These are phyloP conservation scores for Diaporthe velutina DNA, from an alignment of 2,329 filamentous ascomycete species.

Conservation along the genomic window DNA sequence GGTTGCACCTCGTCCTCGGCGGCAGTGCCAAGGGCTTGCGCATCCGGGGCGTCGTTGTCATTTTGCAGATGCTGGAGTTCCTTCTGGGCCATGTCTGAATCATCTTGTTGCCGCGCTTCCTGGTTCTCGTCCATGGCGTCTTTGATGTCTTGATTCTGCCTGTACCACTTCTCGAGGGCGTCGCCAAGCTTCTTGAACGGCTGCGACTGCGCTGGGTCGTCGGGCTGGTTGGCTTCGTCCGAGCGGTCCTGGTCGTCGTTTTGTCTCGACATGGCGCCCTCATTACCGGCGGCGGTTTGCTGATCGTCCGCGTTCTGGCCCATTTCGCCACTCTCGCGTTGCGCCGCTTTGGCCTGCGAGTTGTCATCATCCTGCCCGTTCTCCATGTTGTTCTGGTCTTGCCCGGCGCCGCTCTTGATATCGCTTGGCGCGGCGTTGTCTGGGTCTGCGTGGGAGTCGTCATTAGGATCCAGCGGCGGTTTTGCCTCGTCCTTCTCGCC, in stretches of 20 bases:
- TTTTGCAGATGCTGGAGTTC: constrained; percentile 95
- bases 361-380: constrained; percentile 65
- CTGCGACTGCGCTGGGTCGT: constrained; percentile 64
- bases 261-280: constrained; percentile 66
- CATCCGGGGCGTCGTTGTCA: constrained; percentile 84
- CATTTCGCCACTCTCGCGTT: constrained; percentile 75
- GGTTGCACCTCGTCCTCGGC: constrained; percentile 88
- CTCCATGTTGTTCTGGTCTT: constrained; percentile 74
- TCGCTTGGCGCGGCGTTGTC: constrained; percentile 76
- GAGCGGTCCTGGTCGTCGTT: constrained; percentile 60
- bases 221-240: constrained; percentile 60
- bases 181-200: constrained; percentile 97
- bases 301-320: constrained; percentile 75
- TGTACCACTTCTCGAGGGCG: constrained; percentile 92
- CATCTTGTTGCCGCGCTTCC: constrained; percentile 62
- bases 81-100: constrained; percentile 78
- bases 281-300: constrained; percentile 72
- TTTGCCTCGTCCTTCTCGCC: constrained; percentile 58
- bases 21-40: constrained; percentile 91
- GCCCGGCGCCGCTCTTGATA: constrained; percentile 74
- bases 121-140: constrained; percentile 70
- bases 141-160: constrained; percentile 86
- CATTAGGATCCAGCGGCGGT: constrained; percentile 52
- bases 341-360: constrained; percentile 69
- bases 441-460: constrained; percentile 65